A percentile compares a stretch with the other conserved stretches of the same genome.
Evolutionary conservation across 2,329 filamentous ascomycete genomes (phyloP).

Genomic region (Cyphellophora attinorum): DNA sequence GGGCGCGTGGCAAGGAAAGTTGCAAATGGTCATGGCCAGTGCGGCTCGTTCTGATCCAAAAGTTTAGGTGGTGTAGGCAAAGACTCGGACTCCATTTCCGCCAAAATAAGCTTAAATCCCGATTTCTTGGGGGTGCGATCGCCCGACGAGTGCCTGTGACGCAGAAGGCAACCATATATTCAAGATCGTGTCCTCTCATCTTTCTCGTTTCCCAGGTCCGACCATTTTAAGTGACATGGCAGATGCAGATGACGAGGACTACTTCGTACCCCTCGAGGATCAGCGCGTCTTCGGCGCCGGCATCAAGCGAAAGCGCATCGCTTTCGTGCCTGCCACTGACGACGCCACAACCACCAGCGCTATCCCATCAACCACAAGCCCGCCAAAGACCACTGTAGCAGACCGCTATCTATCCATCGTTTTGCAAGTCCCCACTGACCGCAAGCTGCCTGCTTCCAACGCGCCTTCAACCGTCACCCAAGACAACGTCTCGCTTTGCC

Average conservation of each 20-base stretch:
- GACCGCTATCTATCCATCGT: slow-evolving; percentile 40
- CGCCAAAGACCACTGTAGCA: slow-evolving; percentile 21
- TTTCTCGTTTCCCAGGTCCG: neutral
- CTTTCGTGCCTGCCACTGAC: slow-evolving; percentile 46
- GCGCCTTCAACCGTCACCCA: no score
- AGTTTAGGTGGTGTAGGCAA: neutral
- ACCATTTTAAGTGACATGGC: no score
- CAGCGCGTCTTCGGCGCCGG: slow-evolving; percentile 54
- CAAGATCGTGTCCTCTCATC: no score
- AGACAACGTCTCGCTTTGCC: slow-evolving; percentile 39
- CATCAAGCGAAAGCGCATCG: slow-evolving; percentile 51
- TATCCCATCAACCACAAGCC: slow-evolving; percentile 17
- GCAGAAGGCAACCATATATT: no score
- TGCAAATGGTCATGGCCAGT: neutral
- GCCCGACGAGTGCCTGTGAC: no score
- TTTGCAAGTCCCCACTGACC: no score
- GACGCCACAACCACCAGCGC: slow-evolving; percentile 3
- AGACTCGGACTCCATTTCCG: no score
- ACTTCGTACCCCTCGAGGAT: slow-evolving; percentile 48
- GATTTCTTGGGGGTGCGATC: no score
- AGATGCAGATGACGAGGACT: slow-evolving; percentile 47
- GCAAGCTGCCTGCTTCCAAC: no score
- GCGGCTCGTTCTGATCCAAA: neutral
- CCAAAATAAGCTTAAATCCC: slow-evolving; percentile 1
- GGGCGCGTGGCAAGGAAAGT: no score